Base-by-base conservation (phyloP, 2,329 filamentous ascomycete species). In the Aspergillus sp. region DNA sequence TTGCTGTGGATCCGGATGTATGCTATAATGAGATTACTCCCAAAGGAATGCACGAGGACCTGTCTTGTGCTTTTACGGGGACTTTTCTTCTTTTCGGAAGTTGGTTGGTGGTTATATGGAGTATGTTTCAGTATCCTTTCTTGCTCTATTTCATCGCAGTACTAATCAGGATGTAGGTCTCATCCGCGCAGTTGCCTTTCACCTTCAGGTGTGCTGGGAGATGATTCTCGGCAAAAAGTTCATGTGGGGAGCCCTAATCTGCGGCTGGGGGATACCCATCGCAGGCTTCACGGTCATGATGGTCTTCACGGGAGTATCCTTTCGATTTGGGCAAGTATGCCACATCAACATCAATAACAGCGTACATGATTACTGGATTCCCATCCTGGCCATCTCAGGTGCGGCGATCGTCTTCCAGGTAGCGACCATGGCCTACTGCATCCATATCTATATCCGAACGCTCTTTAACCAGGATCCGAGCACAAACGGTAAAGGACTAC, bases 181-280 rank as follows among this genome's bases (percentile, higher is more conserved):
- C 64, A 77, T 96, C 50, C 82, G 93, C 52, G 86, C 91, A 0
- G 71, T 97, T 32, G 94, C 89, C 4, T 83, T 98, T 58, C 93
- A 98, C 67, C 81, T 98, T 28, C 93, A 97, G 67, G 96, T 98
- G 54, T 96, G 90, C 73, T 98, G 93, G 93, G 89, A 97, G 66
- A 78, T 94, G 32, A 82, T 91, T 5, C 86, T 94, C 3, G 93
- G 93, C 35, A 80, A 82, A 40, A 86, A 79, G 58, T 97, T 96
- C 68, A 96, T 96, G 81, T 88, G 88, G 74, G 79, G 80, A 54
- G 83, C 91, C 3, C 82, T 95, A 60, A 76, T 78, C 10, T 72
- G 83, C 6, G 93, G 93, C 51, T 96, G 91, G 86, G 86, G 85
- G 12, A 77, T 97, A 41, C 88, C 90, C 2, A 76, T 83, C 27